Evolutionary conservation across 768 basidiomycete species (phyloP), one percentile per base, ranked within the genome.

Genomic region (Suillus plorans): DNA sequence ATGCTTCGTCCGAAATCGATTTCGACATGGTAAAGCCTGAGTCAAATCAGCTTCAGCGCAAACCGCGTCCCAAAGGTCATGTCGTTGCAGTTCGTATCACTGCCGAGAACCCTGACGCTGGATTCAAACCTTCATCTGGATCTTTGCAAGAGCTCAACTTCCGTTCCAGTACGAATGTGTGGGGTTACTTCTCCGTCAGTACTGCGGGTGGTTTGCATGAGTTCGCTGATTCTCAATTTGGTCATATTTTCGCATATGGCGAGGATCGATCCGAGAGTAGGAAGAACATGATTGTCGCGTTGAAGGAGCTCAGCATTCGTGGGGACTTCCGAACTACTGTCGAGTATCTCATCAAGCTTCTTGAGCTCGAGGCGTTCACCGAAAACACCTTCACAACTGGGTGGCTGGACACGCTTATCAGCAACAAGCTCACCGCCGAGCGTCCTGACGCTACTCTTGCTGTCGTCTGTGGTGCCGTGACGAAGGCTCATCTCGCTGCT

Each of bases 41-140:
- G 62, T 89, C 91, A 22, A 89, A 86, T 73, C 86, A 90, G 73
- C 86, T 92, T 39, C 97, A 99, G 77, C 92, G 97, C 70, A 97
- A 93, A 78, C 97, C 97, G 47, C 86, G 86, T 36, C 97, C 97
- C 60, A 99, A 99, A 78, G 97, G 97, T 39, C 97, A 99, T 74
- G 97, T 99, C 69, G 92, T 99, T 69, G 97, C 97, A 49, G 97
- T 98, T 69, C 96, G 97, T 72, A 99, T 99, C 77, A 99, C 97
- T 7, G 97, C 96, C 39, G 97, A 99, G 80, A 99, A 99, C 77
- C 97, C 97, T 31, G 97, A 99, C 73, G 97, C 97, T 12, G 97
- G 97, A 5, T 99, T 99, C 85, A 99, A 99, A 79, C 97, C 97
- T 1, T 99, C 97, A 2, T 96, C 94, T 3, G 97, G 97, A 68